Conservation (phyloP, 495 filamentous ascomycete genomes). For the Penicillium steckii region DNA sequence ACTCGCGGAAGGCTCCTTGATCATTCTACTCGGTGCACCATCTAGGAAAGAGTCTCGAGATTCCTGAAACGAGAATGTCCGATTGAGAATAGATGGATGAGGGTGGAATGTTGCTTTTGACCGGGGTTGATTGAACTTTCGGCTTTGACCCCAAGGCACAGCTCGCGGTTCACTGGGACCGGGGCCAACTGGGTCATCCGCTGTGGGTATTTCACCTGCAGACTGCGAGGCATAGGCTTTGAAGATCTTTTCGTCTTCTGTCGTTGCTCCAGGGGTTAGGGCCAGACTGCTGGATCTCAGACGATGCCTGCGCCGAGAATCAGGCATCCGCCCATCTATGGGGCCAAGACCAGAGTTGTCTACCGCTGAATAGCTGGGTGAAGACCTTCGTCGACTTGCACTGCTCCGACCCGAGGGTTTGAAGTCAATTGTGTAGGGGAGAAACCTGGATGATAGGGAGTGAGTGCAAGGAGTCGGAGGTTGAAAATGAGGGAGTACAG, state of each 20-base stretch:
- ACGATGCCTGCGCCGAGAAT: conserved; percentile 13
- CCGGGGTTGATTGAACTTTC: conserved; percentile 67
- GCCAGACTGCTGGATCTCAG: conserved; percentile 35
- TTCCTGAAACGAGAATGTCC: conserved; percentile 38
- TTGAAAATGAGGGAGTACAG: not conserved
- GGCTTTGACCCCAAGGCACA: conserved; percentile 63
- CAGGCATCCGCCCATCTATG: conserved; percentile 31
- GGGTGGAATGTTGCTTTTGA: conserved; percentile 66
- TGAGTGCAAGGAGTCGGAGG: conserved; percentile 4
- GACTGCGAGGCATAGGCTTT: conserved; percentile 41
- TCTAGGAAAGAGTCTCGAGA: conserved; percentile 6
- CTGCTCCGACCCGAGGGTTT: conserved; percentile 16
- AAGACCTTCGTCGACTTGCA: conserved; percentile 23
- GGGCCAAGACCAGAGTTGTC: conserved; percentile 41
- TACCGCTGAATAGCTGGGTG: conserved; percentile 23
- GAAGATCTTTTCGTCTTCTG: conserved; percentile 59
- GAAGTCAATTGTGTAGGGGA: conserved; percentile 43
- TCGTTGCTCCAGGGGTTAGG: conserved; percentile 59
- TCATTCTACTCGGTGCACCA: conserved; percentile 2
- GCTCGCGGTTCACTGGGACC: conserved; percentile 61
- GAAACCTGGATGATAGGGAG: conserved; percentile 22
- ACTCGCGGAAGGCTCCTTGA: conserved; percentile 16
- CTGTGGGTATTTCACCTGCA: conserved; percentile 24
- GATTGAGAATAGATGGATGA: conserved; percentile 63
- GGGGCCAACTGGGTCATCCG: conserved; percentile 30